Evolutionary conservation across 371 early-diverging fungal species (phyloP).

Genomic region (Mucor irregularis): DNA sequence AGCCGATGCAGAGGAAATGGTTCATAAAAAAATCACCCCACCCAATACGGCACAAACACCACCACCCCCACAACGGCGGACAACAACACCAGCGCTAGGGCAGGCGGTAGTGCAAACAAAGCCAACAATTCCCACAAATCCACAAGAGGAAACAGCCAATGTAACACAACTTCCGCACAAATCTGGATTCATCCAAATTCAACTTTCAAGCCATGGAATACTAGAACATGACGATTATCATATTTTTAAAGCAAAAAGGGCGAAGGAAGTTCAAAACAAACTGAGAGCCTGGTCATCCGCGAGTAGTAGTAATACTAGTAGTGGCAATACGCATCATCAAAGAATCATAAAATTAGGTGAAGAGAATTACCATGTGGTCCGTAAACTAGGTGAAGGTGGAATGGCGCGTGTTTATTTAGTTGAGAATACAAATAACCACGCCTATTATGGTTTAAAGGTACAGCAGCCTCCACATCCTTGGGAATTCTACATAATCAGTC

Average conservation of each 20-base stretch:
- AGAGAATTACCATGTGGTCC: constrained; percentile 13
- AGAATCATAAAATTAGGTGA: constrained; percentile 7
- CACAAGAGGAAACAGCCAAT: neutral
- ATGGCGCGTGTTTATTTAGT: constrained; percentile 37
- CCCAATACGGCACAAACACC: neutral
- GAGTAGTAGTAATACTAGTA: neutral
- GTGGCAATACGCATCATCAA: neutral
- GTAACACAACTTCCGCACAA: constrained; percentile 14
- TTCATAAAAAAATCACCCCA: neutral
- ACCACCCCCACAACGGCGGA: neutral
- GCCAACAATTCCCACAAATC: no score
- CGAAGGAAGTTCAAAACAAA: neutral
- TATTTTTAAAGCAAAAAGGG: neutral
- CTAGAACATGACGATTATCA: neutral
- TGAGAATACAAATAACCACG: neutral
- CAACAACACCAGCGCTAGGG: neutral
- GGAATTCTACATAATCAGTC: constrained; percentile 47
- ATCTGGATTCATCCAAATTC: constrained; percentile 8
- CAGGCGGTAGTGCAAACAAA: no score
- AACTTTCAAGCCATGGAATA: neutral
- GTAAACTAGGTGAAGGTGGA: constrained; percentile 45
- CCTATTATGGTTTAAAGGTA: constrained; percentile 32
- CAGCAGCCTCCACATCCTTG: constrained; percentile 40
- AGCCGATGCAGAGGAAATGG: no score
- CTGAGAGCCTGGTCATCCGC: neutral